These are phyloP conservation scores for Aegilops tauschii DNA, from an alignment of 176 grass and related monocot genomes.

Conservation along the genomic window DNA sequence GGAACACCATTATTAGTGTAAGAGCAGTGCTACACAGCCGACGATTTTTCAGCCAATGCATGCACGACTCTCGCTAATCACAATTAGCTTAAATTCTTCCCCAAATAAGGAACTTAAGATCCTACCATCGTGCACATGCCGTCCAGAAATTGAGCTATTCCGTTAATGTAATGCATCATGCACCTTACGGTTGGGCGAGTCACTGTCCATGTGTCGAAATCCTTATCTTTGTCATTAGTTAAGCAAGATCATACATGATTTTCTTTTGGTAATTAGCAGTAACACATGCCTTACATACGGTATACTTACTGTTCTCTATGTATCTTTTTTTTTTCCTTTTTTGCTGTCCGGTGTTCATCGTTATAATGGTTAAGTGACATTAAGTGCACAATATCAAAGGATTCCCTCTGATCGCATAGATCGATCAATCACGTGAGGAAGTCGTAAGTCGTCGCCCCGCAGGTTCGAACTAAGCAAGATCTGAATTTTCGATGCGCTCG, in stretches of 20 bases:
- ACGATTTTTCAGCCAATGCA: no score
- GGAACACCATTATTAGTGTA: no score
- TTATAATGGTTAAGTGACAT: neutral
- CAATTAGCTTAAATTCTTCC: no score
- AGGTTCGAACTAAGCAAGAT: neutral
- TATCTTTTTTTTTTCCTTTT: neutral
- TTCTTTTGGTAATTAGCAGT: neutral
- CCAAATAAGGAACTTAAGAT: no score
- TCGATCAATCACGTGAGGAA: neutral
- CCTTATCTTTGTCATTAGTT: neutral
- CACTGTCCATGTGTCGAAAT: neutral
- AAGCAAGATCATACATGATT: neutral
- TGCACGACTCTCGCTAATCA: no score
- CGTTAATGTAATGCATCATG: no score
- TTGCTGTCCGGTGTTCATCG: neutral
- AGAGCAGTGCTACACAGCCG: no score
- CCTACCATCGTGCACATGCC: no score
- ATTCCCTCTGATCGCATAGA: neutral
- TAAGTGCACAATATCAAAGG: neutral
- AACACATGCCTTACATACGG: neutral
- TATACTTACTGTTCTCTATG: neutral
- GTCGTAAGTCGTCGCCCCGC: neutral
- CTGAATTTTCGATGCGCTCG: neutral
- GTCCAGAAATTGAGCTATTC: no score
- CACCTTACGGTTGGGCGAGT: neutral